A percentile compares a stretch with the other conserved stretches of the same genome.
Conservation (phyloP, 2,329 filamentous ascomycete species). For the Penicillium crustosum region DNA sequence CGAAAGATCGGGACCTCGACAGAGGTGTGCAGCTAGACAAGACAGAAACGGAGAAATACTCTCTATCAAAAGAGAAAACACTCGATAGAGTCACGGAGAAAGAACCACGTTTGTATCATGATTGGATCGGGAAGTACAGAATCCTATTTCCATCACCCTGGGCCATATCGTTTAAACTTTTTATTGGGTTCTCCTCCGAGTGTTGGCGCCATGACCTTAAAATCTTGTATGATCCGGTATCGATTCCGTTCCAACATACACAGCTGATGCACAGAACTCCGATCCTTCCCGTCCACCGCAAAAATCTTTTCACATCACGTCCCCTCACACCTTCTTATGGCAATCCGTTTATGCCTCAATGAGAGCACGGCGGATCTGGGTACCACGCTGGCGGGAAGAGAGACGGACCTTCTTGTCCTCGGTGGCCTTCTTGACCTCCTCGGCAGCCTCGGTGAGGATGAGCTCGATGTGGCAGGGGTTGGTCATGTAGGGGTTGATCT, state of each 20-base stretch:
- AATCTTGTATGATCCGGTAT: constrained; percentile 31
- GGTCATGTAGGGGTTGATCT: constrained; percentile 99
- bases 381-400: constrained; percentile 87
- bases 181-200: constrained; percentile 31
- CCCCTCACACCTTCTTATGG: constrained; percentile 29
- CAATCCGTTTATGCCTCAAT: constrained; percentile 52
- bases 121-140: constrained; percentile 28
- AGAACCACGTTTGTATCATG: constrained; percentile 31
- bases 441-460: constrained; percentile 96
- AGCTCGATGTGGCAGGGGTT: constrained; percentile 99
- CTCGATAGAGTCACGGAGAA: constrained; percentile 18
- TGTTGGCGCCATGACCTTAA: constrained; percentile 29
- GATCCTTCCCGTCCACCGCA: constrained; percentile 34
- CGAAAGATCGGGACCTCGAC: background rate
- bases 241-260: constrained; percentile 32
- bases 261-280: constrained; percentile 35
- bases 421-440: constrained; percentile 84
- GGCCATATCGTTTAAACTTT: constrained; percentile 31
- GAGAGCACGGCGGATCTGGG: constrained; percentile 61
- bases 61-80: constrained; percentile 4
- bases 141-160: constrained; percentile 24
- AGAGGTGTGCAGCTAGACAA: constrained; percentile 3
- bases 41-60: background rate
- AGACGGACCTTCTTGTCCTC: constrained; percentile 69
- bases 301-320: constrained; percentile 31